Base-by-base conservation (phyloP, 2,329 filamentous ascomycete species). In the Claviceps digitariae region DNA sequence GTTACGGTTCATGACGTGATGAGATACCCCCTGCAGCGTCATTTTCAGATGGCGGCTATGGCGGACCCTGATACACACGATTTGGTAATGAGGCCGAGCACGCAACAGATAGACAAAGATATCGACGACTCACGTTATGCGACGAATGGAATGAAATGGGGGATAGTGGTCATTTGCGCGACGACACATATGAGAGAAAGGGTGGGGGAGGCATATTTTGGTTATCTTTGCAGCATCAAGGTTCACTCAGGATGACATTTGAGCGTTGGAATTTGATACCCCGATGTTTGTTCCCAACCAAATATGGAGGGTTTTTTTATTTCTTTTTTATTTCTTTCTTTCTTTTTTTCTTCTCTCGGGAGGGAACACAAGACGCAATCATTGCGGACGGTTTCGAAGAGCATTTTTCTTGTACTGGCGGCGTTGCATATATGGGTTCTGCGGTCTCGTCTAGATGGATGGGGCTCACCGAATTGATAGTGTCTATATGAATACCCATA, bases 21-120 rank as follows among this genome's bases (percentile, higher is more conserved):
- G 60, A 58, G 57, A 62, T 63, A 61, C 57, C 57, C 58, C 57
- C 55, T 53, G 20, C 1, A 12, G 27, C 55, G 43, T 57, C 57
- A 58, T 57, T 57, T 43, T 55, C 51, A 58, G 57, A 61, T 57
- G 57, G n/a, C 27, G 46, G 38, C 36, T 34, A 23, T 15, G 40
- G n/a, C 41, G 38, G 45, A 40, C 36, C 45, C 13, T 43, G 48
- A 52, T 43, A 48, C 51, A 49, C 51, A 51, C 49, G 52, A 54
- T 31, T 52, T 52, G 45, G 46, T 23, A 48, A 15, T 36, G 52
- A 54, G 41, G 27, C 29, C 17, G 12, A 53, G 43, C n/a, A 31
- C 45, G 47, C 50, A 53, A 29, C 25, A 23, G 36, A 41, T 53
- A 55, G 55, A 57, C 55, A 54, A 52, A 56, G 50, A 55, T 55